Conservation (phyloP, 2,329 filamentous ascomycete genomes). For the Fusarium verticillioides region DNA sequence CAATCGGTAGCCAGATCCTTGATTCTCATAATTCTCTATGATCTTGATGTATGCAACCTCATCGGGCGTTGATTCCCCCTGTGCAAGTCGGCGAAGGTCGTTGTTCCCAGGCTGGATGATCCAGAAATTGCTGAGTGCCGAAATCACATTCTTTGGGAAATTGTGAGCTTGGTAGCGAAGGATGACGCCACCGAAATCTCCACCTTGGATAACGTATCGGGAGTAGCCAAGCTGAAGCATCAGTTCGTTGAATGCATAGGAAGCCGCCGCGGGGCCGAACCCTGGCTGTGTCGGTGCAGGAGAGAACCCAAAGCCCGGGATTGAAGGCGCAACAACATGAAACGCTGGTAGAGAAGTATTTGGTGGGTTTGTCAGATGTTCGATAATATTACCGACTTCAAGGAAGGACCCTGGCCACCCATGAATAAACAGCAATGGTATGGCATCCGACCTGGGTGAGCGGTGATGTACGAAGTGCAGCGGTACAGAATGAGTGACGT, state of each 20-base stretch:
- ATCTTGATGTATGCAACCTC: not conserved
- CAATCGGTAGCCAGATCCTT: not conserved
- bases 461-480: not conserved
- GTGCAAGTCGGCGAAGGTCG: not conserved
- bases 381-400: not conserved
- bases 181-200: not conserved
- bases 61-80: not conserved
- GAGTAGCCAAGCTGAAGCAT: not conserved
- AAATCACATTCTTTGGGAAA: not conserved
- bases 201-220: not conserved
- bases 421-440: not conserved
- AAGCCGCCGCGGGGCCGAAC: not conserved
- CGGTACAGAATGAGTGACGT: not conserved
- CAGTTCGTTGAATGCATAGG: not conserved
- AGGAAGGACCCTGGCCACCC: not conserved
- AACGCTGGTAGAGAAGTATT: not conserved
- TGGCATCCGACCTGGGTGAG: rapidly evolving
- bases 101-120: not conserved
- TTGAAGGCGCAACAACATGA: not conserved
- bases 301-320: not conserved
- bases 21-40: not conserved
- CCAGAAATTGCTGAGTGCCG: not conserved
- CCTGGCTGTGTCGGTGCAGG: not conserved
- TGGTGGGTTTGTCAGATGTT: not conserved
- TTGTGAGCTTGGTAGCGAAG: not conserved